These are phyloP conservation scores for Amauroascus verrucosus DNA, from an alignment of 2,329 filamentous ascomycete genomes.

Conservation along the genomic window DNA sequence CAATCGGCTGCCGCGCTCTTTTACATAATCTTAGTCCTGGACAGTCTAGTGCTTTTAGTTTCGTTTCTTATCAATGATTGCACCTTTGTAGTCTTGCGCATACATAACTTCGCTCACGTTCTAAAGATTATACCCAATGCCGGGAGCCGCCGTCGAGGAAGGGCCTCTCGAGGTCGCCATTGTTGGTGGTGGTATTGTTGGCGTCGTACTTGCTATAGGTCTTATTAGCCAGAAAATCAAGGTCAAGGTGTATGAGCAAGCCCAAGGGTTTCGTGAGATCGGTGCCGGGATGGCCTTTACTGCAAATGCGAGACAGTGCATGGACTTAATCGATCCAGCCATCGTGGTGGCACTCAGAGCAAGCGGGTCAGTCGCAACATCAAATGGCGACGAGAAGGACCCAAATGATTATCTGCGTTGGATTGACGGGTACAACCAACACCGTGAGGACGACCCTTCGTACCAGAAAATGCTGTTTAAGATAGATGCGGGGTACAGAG, in stretches of 20 bases:
- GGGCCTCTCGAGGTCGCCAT: conserved; percentile 24
- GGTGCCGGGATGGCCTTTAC: conserved; percentile 4
- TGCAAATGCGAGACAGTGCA: not conserved
- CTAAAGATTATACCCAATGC: not conserved
- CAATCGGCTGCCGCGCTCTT: not conserved
- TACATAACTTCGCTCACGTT: no score
- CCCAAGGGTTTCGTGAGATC: not conserved
- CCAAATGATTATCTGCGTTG: conserved; percentile 11
- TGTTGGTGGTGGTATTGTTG: conserved; percentile 34
- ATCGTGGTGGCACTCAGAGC: not conserved
- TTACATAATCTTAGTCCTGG: not conserved
- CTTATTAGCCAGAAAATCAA: conserved; percentile 26
- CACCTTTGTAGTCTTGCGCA: no score
- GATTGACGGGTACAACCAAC: conserved; percentile 22
- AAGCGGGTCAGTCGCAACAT: not conserved
- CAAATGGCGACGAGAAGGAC: not conserved
- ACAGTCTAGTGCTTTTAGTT: not conserved
- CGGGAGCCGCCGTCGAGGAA: not conserved
- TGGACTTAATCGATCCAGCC: not conserved
- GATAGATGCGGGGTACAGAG: not conserved
- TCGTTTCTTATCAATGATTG: no score
- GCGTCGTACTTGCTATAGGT: conserved; percentile 30
- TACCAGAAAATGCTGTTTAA: not conserved
- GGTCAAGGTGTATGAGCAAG: conserved; percentile 8
- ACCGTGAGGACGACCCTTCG: not conserved